Evolutionary conservation across 257 asterid species (phyloP).

Genomic region (Penstemon barbatus): DNA sequence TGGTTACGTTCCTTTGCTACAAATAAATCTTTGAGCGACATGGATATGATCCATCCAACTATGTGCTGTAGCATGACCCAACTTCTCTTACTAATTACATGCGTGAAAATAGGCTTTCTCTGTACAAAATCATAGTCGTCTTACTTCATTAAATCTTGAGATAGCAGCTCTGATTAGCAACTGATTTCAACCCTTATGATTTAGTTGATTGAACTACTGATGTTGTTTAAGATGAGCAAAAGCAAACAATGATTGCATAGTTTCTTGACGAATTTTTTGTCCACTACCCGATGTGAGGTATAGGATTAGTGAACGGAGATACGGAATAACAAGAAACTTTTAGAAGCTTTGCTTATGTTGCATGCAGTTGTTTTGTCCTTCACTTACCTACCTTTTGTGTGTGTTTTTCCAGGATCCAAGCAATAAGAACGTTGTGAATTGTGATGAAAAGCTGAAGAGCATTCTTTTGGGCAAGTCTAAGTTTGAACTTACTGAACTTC

Average conservation of each 20-base stretch:
- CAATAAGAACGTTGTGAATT: constrained; percentile 72
- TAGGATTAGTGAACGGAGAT: too few relatives aligned
- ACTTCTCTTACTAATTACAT: background rate
- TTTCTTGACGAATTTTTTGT: background rate
- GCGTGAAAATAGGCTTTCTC: background rate
- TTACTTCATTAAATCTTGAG: constrained; percentile 1
- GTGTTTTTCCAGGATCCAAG: constrained; percentile 54
- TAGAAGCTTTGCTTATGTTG: background rate
- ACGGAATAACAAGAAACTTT: background rate
- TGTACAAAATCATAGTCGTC: background rate
- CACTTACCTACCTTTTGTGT: constrained; percentile 1
- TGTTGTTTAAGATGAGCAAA: background rate
- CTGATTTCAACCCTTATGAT: background rate
- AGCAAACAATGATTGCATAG: background rate
- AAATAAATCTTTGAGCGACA: background rate
- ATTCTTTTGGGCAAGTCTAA: constrained; percentile 73
- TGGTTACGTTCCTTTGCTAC: background rate
- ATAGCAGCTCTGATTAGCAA: background rate
- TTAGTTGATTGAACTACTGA: background rate
- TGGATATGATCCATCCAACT: too few relatives aligned
- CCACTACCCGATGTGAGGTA: background rate
- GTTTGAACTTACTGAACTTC: constrained; percentile 82
- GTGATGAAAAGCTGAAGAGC: constrained; percentile 79
- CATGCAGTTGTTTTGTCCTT: constrained; percentile 14
- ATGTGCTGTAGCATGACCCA: background rate